Conservation (phyloP, 306 rosid genomes). For the Amphicarpaea edgeworthii region DNA sequence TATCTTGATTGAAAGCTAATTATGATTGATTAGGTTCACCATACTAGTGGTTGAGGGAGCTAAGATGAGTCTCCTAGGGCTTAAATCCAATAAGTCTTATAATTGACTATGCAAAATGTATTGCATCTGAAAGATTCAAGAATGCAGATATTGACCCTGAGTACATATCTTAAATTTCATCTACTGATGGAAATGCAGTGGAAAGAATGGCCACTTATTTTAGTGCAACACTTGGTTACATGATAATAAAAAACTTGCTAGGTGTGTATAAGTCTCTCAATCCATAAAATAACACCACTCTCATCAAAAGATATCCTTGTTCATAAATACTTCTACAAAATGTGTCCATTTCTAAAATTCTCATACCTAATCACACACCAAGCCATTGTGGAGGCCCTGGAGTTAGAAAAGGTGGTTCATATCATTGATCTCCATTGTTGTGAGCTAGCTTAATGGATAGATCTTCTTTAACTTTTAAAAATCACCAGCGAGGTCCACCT, state of each 20-base stretch:
- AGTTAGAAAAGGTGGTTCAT: conserved; percentile 74
- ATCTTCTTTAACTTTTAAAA: conserved; percentile 65
- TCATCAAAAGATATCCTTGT: conserved; percentile 61
- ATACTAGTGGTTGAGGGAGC: conserved; percentile 61
- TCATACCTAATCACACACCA: conserved; percentile 77
- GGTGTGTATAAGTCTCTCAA: conserved; percentile 76
- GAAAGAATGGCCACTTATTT: conserved; percentile 82
- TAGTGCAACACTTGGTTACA: conserved; percentile 76
- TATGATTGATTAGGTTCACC: conserved; percentile 69
- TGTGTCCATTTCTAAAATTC: conserved; percentile 81
- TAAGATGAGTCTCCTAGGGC: conserved; percentile 64
- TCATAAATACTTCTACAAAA: conserved; percentile 70
- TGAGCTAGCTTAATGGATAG: conserved; percentile 84
- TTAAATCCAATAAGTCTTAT: conserved; percentile 65
- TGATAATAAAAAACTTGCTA: conserved; percentile 67
- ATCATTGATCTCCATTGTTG: conserved; percentile 81
- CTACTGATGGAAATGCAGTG: conserved; percentile 74
- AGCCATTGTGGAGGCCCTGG: conserved; percentile 84
- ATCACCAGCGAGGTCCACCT: conserved; percentile 78
- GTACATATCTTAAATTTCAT: conserved; percentile 68
- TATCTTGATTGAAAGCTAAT: too few species aligned
- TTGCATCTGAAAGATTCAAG: conserved; percentile 73
- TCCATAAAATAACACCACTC: conserved; percentile 59
- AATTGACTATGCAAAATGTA: conserved; percentile 67
- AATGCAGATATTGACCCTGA: conserved; percentile 76